phyloP scores from a whole-genome alignment of 169 alveolate species.

The Plasmodium vivax region DNA sequence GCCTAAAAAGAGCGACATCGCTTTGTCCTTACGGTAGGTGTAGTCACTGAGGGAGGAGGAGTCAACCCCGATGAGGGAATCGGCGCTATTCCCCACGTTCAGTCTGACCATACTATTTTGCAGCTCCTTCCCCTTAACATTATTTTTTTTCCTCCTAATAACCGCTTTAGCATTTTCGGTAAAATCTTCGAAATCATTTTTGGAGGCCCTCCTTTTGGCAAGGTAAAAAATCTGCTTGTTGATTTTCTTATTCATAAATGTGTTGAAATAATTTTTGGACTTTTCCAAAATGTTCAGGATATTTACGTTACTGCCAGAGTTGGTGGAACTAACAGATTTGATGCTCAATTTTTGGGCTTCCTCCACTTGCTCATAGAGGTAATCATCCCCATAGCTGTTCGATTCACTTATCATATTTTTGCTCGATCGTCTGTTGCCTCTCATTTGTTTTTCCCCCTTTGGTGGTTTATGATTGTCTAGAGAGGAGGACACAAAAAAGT shows the following conservation, averaged over 20 bases:
- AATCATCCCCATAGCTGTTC: neutral
- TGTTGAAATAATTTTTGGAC: slow-evolving; percentile 23
- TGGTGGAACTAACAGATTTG: slow-evolving; percentile 51
- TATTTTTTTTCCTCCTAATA: neutral
- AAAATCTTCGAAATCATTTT: slow-evolving; percentile 20
- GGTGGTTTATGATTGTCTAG: neutral
- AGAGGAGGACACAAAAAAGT: neutral
- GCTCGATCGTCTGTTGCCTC: neutral
- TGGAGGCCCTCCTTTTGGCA: slow-evolving; percentile 7
- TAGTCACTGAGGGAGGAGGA: neutral
- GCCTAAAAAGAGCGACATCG: neutral
- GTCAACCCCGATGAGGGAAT: neutral
- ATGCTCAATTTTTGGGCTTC: neutral
- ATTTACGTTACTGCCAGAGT: slow-evolving; percentile 32
- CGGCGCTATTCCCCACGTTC: neutral
- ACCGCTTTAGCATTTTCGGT: neutral
- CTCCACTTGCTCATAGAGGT: neutral
- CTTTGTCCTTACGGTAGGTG: neutral
- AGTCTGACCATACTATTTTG: neutral
- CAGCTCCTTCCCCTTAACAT: neutral
- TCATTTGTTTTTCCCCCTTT: neutral
- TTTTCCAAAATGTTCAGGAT: slow-evolving; percentile 23
- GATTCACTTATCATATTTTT: neutral
- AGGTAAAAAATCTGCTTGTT: slow-evolving; percentile 47
- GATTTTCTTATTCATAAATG: slow-evolving; percentile 46